These are phyloP conservation scores for Rhazya stricta DNA, from an alignment of 257 asterid genomes.

Conservation along the genomic window DNA sequence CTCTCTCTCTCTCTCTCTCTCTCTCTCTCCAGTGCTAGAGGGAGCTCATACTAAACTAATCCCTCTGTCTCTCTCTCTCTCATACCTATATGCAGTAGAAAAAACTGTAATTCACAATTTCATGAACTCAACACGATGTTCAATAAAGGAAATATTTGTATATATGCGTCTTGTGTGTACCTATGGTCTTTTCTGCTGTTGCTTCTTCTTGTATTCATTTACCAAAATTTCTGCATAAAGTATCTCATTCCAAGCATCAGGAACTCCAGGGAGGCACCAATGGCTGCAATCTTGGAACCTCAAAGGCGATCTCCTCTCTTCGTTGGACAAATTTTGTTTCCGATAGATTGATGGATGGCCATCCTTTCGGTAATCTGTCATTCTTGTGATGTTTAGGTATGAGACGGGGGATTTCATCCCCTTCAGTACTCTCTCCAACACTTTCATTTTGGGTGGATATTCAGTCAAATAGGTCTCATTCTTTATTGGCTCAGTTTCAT, in stretches of 20 bases:
- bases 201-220: conserved; percentile 32
- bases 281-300: conserved; percentile 71
- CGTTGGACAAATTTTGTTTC: conserved; percentile 36
- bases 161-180: conserved; percentile 10
- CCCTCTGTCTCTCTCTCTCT: not conserved
- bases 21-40: not conserved
- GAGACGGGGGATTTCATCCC: conserved; percentile 40
- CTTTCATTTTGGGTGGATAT: conserved; percentile 49
- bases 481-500: conserved; percentile 47
- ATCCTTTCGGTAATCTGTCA: conserved; percentile 61
- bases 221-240: conserved; percentile 52
- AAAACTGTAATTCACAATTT: conserved; percentile 29
- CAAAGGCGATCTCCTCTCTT: conserved; percentile 33
- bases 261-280: conserved; percentile 88
- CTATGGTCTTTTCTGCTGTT: conserved; percentile 21
- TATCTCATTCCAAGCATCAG: conserved; percentile 71
- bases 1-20: not conserved
- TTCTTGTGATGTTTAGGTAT: conserved; percentile 52
- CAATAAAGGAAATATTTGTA: not conserved
- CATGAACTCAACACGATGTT: conserved; percentile 14
- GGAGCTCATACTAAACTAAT: not conserved
- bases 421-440: conserved; percentile 40
- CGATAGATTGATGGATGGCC: conserved; percentile 69
- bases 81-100: not conserved
- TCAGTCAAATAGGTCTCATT: conserved; percentile 39